Evolutionary conservation across 2,329 filamentous ascomycete species (phyloP).

Genomic region (Kalaharituber pfeilii): DNA sequence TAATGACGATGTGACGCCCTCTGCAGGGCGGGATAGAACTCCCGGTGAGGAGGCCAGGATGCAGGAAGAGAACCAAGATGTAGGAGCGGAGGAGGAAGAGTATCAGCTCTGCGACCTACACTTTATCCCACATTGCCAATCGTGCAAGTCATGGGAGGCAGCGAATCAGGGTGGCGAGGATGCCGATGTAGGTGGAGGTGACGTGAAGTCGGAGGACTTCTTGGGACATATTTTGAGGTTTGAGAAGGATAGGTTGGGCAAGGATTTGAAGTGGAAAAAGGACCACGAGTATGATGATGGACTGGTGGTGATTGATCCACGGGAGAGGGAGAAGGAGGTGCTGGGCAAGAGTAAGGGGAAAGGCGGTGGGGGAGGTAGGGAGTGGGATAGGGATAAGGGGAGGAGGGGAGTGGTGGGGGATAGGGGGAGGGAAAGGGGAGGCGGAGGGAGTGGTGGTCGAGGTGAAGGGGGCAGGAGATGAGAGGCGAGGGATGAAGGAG

Average conservation of each 20-base stretch:
- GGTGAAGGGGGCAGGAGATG: neutral
- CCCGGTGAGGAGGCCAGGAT: conserved; percentile 14
- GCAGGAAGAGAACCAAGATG: conserved; percentile 22
- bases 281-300: conserved; percentile 54
- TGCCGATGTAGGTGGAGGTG: conserved; percentile 33
- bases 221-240: conserved; percentile 89
- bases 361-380: conserved; percentile 30
- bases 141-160: conserved; percentile 63
- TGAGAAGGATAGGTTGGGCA: conserved; percentile 75
- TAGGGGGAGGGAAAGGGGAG: neutral
- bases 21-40: no score
- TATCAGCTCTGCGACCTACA: conserved; percentile 74
- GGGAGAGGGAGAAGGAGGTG: conserved; percentile 61
- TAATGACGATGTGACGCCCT: conserved; percentile 27
- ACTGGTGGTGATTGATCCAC: conserved; percentile 77
- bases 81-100: conserved; percentile 42
- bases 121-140: conserved; percentile 90
- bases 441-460: neutral
- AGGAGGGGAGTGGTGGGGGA: neutral
- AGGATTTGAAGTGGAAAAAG: conserved; percentile 79
- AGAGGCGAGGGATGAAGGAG: neutral
- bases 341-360: conserved; percentile 45
- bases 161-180: conserved; percentile 38
- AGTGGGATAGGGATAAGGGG: neutral
- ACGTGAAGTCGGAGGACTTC: conserved; percentile 36